Conservation (phyloP, 2,329 filamentous ascomycete species). For the Sordariomycetes sp. region DNA sequence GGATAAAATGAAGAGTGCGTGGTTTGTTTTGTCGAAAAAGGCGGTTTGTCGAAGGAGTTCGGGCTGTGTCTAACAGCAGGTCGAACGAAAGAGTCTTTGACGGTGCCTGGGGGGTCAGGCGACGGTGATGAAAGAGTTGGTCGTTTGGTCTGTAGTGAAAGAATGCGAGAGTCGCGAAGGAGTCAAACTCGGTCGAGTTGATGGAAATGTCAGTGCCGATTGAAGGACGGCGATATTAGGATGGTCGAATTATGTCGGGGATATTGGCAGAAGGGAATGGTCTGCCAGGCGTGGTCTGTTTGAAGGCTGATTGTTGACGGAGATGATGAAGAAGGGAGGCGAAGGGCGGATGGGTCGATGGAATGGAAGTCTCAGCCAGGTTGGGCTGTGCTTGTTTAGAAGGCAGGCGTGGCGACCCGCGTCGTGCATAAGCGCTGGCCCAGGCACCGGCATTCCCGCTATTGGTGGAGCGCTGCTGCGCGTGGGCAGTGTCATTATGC, state of each 20-base stretch:
- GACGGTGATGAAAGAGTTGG: background rate
- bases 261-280: slow-evolving; percentile 13
- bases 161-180: background rate
- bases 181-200: background rate
- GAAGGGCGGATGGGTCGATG: slow-evolving; percentile 1
- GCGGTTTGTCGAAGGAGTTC: background rate
- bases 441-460: background rate
- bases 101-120: background rate
- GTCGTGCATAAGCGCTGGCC: background rate
- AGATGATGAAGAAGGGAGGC: slow-evolving; percentile 6
- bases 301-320: slow-evolving; percentile 4
- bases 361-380: background rate
- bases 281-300: slow-evolving; percentile 3
- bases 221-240: background rate
- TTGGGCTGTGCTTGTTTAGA: background rate
- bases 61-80: background rate
- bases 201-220: background rate
- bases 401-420: background rate
- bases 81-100: too few relatives aligned
- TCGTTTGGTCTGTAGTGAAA: background rate
- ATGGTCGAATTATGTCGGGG: slow-evolving; percentile 2
- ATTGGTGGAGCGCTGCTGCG: background rate
- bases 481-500: background rate
- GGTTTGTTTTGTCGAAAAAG: background rate
- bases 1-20: slow-evolving; percentile 10